Evolutionary conservation across 495 filamentous ascomycete species (phyloP).

Genomic region (Jackrogersella multiformis): DNA sequence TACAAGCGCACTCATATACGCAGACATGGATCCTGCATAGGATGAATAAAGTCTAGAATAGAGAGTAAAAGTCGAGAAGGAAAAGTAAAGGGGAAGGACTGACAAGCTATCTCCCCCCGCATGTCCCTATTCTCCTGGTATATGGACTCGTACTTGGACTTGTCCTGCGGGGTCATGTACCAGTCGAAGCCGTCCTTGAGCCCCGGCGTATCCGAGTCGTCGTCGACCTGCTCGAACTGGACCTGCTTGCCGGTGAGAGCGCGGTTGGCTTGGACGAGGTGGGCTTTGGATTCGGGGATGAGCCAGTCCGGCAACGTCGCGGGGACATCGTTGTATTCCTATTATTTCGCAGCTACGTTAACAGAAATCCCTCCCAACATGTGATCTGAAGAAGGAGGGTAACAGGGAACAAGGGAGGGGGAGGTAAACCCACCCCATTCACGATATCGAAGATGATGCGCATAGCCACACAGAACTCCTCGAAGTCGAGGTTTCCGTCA

Average conservation of each 20-base stretch:
- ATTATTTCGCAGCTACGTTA: constrained; percentile 26
- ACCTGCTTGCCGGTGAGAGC: constrained; percentile 79
- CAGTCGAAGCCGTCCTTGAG: constrained; percentile 97
- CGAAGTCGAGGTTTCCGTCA: constrained; percentile 96
- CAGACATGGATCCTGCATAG: no score
- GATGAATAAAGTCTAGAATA: neutral
- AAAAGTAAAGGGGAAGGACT: constrained; percentile 38
- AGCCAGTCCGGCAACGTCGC: constrained; percentile 89
- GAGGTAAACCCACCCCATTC: constrained; percentile 76
- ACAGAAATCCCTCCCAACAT: neutral
- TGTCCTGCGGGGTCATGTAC: constrained; percentile 96
- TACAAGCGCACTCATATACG: no score
- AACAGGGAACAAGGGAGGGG: neutral
- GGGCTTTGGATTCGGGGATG: constrained; percentile 93
- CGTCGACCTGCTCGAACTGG: constrained; percentile 80
- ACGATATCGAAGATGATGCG: constrained; percentile 94
- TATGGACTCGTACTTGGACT: constrained; percentile 93
- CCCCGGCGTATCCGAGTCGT: constrained; percentile 80
- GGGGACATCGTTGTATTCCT: constrained; percentile 92
- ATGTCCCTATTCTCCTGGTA: constrained; percentile 87
- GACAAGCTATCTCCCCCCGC: constrained; percentile 85
- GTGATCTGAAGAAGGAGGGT: neutral
- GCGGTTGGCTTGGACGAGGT: constrained; percentile 88
- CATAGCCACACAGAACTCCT: constrained; percentile 99
- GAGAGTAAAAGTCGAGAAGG: no score